Base-by-base conservation (phyloP, 2,329 filamentous ascomycete genomes). In the Botrytis aclada region DNA sequence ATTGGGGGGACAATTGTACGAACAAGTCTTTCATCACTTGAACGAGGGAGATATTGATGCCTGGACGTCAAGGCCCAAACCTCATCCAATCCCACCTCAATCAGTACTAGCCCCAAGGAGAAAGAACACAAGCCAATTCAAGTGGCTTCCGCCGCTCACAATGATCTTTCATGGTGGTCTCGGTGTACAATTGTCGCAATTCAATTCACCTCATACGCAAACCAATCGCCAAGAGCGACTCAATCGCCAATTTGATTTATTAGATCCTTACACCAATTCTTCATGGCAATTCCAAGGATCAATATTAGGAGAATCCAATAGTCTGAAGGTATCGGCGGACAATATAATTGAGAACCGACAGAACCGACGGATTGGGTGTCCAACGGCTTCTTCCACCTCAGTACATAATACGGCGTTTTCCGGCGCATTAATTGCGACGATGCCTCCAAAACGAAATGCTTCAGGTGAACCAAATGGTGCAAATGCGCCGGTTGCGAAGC, bases 381-480 rank as follows among this genome's bases (percentile, higher is more conserved):
- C 73, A 70, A 70, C 79, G 75, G 77, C 77, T 74, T 75, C 74
- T 77, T 77, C 77, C 77, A 77, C 56, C 39, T 69, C 74, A 74
- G 37, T 63, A 71, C 58, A 72, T 69, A 69, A 72, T 60, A 67
- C 70, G 70, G 70, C 70, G 41, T 67, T 67, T 58, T 72, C 70
- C 70, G 70, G 39, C 45, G 37, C 70, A 58, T 60, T 41, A 64
- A 47, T 70, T 56, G 70, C 51, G 41, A 67, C 62, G 43, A 80
- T 80, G 79, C 74, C 79, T 70, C 71, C 73, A 54, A 80, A 80
- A 72, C 76, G 77, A 60, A 74, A 72, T 54, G 70, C 74, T 58
- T 58, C 70, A 20, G 70, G 62, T 32, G 62, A 72, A 39, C 72
- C 74, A 47, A 76, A 72, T n/a, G 77, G 78, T 32, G 60, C 74